Percentiles rank a stretch among this genome's conserved stretches.
These are phyloP conservation scores for Flaveria bidentis DNA, from an alignment of 129 eudicot species.

Conservation along the genomic window DNA sequence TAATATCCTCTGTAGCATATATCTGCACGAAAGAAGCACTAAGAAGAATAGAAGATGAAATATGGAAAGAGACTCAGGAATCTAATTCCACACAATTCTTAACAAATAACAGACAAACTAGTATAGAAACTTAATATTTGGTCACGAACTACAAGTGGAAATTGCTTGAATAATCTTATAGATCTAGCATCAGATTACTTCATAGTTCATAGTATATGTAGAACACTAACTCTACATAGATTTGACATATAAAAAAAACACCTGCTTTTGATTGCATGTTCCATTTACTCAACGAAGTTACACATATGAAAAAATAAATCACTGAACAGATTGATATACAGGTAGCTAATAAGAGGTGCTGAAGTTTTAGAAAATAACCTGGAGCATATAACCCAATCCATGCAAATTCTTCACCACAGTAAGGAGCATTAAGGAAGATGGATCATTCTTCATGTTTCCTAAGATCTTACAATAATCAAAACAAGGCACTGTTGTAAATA, in stretches of 20 bases:
- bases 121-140: neutral
- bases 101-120: constrained; percentile 14
- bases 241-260: neutral
- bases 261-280: neutral
- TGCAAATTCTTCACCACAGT: constrained; percentile 74
- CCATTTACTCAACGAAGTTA: constrained; percentile 1
- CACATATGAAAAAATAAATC: neutral
- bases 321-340: constrained; percentile 11
- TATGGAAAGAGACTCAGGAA: neutral
- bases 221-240: constrained; percentile 20
- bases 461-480: constrained; percentile 69
- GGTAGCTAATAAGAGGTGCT: constrained; percentile 19
- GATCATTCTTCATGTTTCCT: constrained; percentile 77
- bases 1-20: constrained; percentile 68
- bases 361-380: constrained; percentile 50
- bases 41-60: neutral
- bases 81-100: constrained; percentile 11
- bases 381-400: constrained; percentile 61
- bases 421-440: constrained; percentile 75
- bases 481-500: constrained; percentile 36
- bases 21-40: constrained; percentile 46
- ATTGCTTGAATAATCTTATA: constrained; percentile 25
- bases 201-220: constrained; percentile 12
- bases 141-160: constrained; percentile 20
- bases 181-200: constrained; percentile 11